These are phyloP conservation scores for Bjerkandera adusta DNA, from an alignment of 1,284 basidiomycete genomes.

Conservation along the genomic window DNA sequence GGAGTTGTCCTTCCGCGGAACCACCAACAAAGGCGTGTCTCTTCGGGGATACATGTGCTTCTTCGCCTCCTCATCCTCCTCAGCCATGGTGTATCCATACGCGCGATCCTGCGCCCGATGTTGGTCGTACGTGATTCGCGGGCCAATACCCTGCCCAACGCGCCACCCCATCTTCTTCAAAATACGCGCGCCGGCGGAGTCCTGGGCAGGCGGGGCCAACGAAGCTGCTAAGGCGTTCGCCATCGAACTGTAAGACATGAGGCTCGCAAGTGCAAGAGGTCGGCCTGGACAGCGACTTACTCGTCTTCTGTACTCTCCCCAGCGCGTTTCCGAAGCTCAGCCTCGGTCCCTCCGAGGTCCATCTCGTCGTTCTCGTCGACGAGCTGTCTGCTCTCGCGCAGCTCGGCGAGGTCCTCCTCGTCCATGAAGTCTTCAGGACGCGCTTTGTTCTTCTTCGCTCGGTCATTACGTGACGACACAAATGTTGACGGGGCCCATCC, in stretches of 20 bases:
- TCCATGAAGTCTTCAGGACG: slow-evolving; percentile 97
- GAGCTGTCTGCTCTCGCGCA: slow-evolving; percentile 69
- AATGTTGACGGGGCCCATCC: slow-evolving; percentile 96
- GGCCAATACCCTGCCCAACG: slow-evolving; percentile 89
- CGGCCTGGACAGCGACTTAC: background rate
- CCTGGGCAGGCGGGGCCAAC: slow-evolving; percentile 59
- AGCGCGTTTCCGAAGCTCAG: slow-evolving; percentile 37
- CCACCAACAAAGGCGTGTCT: slow-evolving; percentile 67
- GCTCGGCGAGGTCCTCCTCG: slow-evolving; percentile 90
- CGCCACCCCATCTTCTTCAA: slow-evolving; percentile 97
- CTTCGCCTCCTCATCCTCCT: slow-evolving; percentile 73
- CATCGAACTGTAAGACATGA: slow-evolving; percentile 47
- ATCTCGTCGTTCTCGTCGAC: slow-evolving; percentile 77
- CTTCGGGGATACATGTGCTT: slow-evolving; percentile 87
- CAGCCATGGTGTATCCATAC: slow-evolving; percentile 36
- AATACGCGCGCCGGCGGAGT: slow-evolving; percentile 78
- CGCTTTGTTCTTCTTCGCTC: slow-evolving; percentile 59
- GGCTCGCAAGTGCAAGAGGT: background rate
- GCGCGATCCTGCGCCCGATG: slow-evolving; percentile 63
- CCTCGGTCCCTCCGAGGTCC: slow-evolving; percentile 61
- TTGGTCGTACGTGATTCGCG: slow-evolving; percentile 80
- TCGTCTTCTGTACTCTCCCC: slow-evolving; percentile 17
- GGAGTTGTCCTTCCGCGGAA: slow-evolving; percentile 69
- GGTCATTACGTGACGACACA: slow-evolving; percentile 78
- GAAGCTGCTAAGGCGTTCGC: slow-evolving; percentile 57